Base-by-base conservation (phyloP, 305 asterid genomes). In the Fraxinus greggii region DNA sequence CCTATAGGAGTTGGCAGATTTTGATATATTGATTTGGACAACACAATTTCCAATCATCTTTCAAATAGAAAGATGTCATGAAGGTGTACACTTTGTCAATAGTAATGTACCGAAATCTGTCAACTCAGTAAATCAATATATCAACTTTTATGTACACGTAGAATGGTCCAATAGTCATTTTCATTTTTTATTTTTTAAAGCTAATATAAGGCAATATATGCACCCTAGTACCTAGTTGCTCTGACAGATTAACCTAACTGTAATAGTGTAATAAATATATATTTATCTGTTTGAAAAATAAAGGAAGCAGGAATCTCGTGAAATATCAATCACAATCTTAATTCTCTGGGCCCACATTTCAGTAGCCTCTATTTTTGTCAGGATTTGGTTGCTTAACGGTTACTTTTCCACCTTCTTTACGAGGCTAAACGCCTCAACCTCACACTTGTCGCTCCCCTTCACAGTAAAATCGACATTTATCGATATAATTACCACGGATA, bases 251-350 rank as follows among this genome's bases (percentile, higher is more conserved):
- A 63, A 23, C 72, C 28, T 63, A 63, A 23, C 72, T 24, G 72
- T 24, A 9, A 21, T 8, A 61, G 56, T 13, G 19, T 61, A 21
- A 7, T 63, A 8, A 23, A 21, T 61, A 23, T 63, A 23, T 3
- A 63, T 63, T 63, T 23, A 63, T 63, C 28, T 63, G 72, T 21
- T 21, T 63, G 32, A 56, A 10, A 63, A 72, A 15, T 56, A 72
- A 28, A 19, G 33, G 79, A 29, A 59, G 29, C 84, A 75, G 74
- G 84, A 35, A 19, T 77, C 87, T 23, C 87, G 87, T 84, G 87
- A 54, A 77, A 72, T 23, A 63, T 84, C 84, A 76, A 84, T 84
- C 82, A 61, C 76, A 72, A 36, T 75, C 82, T 77, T 80, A 84
- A 80, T 78, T 84, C 80, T 70, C n/a, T 48, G 80, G 87, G 77